Conservation (phyloP, 306 rosid genomes). For the Inga oerstediana region DNA sequence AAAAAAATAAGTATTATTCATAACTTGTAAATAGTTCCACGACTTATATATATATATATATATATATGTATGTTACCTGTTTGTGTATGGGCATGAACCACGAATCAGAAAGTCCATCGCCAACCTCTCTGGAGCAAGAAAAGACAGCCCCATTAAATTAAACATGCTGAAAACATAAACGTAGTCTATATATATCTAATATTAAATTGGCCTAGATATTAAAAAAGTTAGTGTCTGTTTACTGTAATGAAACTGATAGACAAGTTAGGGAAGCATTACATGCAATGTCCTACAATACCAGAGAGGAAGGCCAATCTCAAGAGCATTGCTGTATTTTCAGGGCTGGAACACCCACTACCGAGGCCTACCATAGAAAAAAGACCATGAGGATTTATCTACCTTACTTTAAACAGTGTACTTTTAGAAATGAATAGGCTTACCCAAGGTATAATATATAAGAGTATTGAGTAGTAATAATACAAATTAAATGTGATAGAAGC, state of each 20-base stretch:
- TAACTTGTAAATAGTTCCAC: too few relatives aligned
- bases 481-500: too few relatives aligned
- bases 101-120: slow-evolving; percentile 88
- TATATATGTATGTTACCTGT: slow-evolving; percentile 53
- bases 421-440: too few relatives aligned
- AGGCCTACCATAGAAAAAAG: slow-evolving; percentile 58
- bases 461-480: background rate
- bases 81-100: slow-evolving; percentile 70
- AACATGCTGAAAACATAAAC: slow-evolving; percentile 9
- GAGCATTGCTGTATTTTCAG: slow-evolving; percentile 54
- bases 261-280: slow-evolving; percentile 51
- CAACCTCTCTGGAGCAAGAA: slow-evolving; percentile 70
- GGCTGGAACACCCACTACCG: slow-evolving; percentile 65
- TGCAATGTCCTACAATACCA: slow-evolving; percentile 74
- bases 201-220: too few relatives aligned
- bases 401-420: background rate
- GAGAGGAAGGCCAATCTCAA: slow-evolving; percentile 52
- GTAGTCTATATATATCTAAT: background rate
- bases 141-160: slow-evolving; percentile 32
- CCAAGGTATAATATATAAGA: too few relatives aligned
- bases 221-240: too few relatives aligned
- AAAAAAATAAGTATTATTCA: too few relatives aligned
- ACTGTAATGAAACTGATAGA: slow-evolving; percentile 7
- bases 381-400: background rate
- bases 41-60: too few relatives aligned